These are phyloP conservation scores for Pouteria glomerata DNA, from an alignment of 148 eudicot genomes.

Conservation along the genomic window DNA sequence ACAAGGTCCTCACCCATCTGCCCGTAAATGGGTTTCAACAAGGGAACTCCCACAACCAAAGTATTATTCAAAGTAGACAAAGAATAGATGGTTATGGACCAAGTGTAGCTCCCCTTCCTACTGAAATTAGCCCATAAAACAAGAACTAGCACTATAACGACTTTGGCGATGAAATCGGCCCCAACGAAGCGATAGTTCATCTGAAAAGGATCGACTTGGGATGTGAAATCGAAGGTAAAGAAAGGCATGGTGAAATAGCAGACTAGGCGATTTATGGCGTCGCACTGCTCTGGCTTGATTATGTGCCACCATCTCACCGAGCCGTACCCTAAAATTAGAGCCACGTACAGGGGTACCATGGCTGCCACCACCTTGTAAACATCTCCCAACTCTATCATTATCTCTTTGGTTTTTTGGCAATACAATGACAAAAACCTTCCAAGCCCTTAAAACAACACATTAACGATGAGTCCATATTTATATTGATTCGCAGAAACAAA, in stretches of 20 bases:
- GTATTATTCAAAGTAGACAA: constrained; percentile 55
- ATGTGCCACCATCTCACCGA: constrained; percentile 74
- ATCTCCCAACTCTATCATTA: constrained; percentile 72
- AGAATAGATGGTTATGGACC: constrained; percentile 79
- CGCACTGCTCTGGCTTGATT: constrained; percentile 51
- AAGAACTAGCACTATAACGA: constrained; percentile 48
- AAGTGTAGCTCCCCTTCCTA: constrained; percentile 60
- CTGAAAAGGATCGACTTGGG: constrained; percentile 60
- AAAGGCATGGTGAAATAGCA: constrained; percentile 72
- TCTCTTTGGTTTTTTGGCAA: too few relatives aligned
- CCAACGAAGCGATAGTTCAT: constrained; percentile 59
- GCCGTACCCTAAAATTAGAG: constrained; percentile 60
- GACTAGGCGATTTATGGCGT: constrained; percentile 66
- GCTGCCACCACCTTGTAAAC: constrained; percentile 71
- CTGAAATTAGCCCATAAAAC: constrained; percentile 61
- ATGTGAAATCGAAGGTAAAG: constrained; percentile 67
- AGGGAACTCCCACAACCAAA: constrained; percentile 73
- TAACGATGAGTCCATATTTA: too few relatives aligned
- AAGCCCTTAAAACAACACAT: too few relatives aligned
- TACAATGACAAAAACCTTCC: too few relatives aligned
- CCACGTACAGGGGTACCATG: constrained; percentile 72
- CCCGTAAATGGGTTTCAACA: constrained; percentile 71
- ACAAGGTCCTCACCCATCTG: constrained; percentile 48
- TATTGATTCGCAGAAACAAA: too few relatives aligned
- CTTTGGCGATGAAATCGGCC: constrained; percentile 67